Base-by-base conservation (phyloP, 441 rosid species). In the Kokia cookei region DNA sequence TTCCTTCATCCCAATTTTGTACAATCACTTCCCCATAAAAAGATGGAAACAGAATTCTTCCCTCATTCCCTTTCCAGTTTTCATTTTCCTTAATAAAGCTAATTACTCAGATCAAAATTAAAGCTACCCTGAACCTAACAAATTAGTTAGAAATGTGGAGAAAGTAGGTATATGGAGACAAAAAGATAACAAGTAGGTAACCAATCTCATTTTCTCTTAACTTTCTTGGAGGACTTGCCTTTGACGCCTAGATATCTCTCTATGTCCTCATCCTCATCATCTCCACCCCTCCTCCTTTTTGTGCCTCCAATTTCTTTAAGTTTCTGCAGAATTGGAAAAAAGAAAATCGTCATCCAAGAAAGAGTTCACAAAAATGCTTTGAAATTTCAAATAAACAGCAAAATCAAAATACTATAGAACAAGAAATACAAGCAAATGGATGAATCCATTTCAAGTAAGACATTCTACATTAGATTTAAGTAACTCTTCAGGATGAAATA, bases 251-350 rank as follows among this genome's bases (percentile, higher is more conserved):
- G 48, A 27, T 84, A 86, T 71, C 82, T 90, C 72, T 84, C 89
- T 40, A 91, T 71, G 10, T 92, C 93, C 3, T 88, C 98, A 4
- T 85, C 93, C 0, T 80, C 91, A 0, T 77, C 91, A 11, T 82
- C 89, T 72, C 88, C 89, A 11, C 75, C 76, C 7, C 26, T 59
- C 53, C 79, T 84, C 82, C 65, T 85, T 82, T 75, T 86, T 45
- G 75, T 83, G 27, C 82, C 81, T 59, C 85, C 90, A 10, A 77
- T 73, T 64, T 87, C 96, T 75, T 88, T 92, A 65, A 89, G 83
- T 71, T 83, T 87, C 96, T 94, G 73, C 80, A 26, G 0, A 77
- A 2, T 68, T 35, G 79, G 71, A 69, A 53, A 54, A 7, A 54
- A 53, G 17, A 54, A 54, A 45, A 7, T 42, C 19, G 1, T 48